Evolutionary conservation across 768 basidiomycete species (phyloP).

Genomic region (Crucibulum laeve): DNA sequence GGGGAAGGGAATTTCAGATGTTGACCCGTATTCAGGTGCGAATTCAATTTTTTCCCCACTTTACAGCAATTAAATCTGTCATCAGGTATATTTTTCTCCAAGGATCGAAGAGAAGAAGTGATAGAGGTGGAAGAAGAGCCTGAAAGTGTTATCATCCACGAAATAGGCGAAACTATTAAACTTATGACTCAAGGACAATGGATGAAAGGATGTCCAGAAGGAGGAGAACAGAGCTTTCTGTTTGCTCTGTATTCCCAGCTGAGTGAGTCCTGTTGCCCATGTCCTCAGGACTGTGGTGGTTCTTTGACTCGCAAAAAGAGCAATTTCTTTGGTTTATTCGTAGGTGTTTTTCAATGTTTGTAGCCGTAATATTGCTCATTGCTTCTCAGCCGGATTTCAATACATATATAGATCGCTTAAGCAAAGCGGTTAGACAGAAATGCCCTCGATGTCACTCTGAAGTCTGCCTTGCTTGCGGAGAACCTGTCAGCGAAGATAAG

Average conservation of each 20-base stretch:
- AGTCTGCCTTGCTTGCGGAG: conserved; percentile 77
- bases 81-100: conserved; percentile 89
- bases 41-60: conserved; percentile 5
- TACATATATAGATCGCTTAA: conserved; percentile 63
- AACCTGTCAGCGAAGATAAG: conserved; percentile 46
- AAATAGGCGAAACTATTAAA: conserved; percentile 41
- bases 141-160: conserved; percentile 43
- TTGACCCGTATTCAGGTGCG: conserved; percentile 87
- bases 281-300: conserved; percentile 74
- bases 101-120: conserved; percentile 87
- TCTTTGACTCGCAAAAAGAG: conserved; percentile 56
- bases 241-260: conserved; percentile 82
- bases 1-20: conserved; percentile 43
- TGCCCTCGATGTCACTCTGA: conserved; percentile 61
- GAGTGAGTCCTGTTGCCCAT: conserved; percentile 55
- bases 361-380: not conserved
- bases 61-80: conserved; percentile 5
- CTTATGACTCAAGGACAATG: conserved; percentile 88
- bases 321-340: conserved; percentile 82
- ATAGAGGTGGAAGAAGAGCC: conserved; percentile 87
- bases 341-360: conserved; percentile 32
- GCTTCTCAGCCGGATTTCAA: conserved; percentile 62
- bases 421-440: conserved; percentile 46
- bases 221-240: conserved; percentile 83
- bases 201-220: conserved; percentile 98